phyloP scores from a whole-genome alignment of 2,329 filamentous ascomycete genomes.

The Diplodia intermedia region DNA sequence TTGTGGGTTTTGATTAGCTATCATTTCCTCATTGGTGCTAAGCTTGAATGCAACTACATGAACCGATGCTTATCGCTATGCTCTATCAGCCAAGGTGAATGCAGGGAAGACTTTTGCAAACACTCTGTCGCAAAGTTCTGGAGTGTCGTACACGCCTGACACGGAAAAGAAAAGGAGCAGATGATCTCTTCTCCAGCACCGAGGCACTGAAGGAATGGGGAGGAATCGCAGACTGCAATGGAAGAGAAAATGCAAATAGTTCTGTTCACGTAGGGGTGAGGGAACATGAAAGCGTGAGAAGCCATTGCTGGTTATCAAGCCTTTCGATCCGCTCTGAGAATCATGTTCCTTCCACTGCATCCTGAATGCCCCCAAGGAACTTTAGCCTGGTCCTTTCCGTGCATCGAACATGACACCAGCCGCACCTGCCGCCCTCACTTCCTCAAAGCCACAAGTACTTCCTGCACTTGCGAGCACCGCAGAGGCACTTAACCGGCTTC shows the following conservation, averaged over 20 bases:
- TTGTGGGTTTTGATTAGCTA: background rate
- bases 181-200: too few relatives aligned
- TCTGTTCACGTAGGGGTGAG: too few relatives aligned
- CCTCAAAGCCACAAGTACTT: constrained; percentile 68
- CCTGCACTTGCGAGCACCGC: constrained; percentile 70
- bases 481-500: constrained; percentile 53
- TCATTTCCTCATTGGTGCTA: background rate
- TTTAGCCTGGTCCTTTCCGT: background rate
- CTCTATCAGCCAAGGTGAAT: background rate
- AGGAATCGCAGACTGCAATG: background rate
- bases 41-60: background rate
- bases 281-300: background rate
- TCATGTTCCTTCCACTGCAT: background rate
- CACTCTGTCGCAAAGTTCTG: too few relatives aligned
- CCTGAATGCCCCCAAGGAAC: background rate
- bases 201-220: background rate
- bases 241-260: too few relatives aligned
- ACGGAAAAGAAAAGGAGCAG: too few relatives aligned
- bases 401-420: background rate
- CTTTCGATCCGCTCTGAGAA: background rate
- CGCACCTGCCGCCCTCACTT: background rate
- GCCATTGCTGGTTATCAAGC: background rate
- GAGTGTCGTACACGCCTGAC: too few relatives aligned
- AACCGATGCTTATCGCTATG: background rate
- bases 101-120: too few relatives aligned